These are phyloP conservation scores for Schrenkiella parvula DNA, from an alignment of 345 rosid species.

Conservation along the genomic window DNA sequence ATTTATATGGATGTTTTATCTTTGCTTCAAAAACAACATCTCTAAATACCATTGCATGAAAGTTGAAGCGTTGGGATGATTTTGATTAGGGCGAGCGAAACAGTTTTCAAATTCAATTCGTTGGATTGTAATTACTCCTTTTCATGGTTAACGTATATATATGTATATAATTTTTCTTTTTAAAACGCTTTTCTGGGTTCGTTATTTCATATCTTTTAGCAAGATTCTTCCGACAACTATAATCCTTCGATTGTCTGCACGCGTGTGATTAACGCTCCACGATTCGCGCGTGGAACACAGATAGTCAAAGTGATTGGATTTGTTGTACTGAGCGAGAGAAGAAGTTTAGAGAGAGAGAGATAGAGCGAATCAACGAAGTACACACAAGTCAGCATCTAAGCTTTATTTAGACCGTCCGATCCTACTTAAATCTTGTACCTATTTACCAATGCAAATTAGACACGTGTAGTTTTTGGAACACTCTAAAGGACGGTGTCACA, in stretches of 20 bases:
- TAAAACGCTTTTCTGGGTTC: not conserved
- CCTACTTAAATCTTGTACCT: not conserved
- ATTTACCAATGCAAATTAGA: not conserved
- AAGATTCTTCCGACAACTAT: slow-evolving; percentile 22
- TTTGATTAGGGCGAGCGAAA: not conserved
- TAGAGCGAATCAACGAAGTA: slow-evolving; percentile 21
- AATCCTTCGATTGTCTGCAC: not conserved
- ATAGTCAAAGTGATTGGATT: slow-evolving; percentile 25
- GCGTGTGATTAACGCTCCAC: not conserved
- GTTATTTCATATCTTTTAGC: slow-evolving; percentile 12
- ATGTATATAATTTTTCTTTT: not conserved
- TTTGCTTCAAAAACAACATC: not conserved
- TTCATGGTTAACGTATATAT: not conserved
- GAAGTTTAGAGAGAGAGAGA: not conserved
- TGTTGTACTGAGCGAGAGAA: slow-evolving; percentile 16
- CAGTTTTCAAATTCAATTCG: not conserved
- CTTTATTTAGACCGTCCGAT: slow-evolving; percentile 25
- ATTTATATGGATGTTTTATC: not conserved
- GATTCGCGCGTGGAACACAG: not conserved
- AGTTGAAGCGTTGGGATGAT: not conserved
- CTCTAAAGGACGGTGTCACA: slow-evolving; percentile 15
- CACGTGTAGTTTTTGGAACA: not conserved
- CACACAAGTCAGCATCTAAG: not conserved
- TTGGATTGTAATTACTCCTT: not conserved
- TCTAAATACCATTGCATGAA: not conserved